Conservation (phyloP, 768 basidiomycete genomes). For the Russula sp. region DNA sequence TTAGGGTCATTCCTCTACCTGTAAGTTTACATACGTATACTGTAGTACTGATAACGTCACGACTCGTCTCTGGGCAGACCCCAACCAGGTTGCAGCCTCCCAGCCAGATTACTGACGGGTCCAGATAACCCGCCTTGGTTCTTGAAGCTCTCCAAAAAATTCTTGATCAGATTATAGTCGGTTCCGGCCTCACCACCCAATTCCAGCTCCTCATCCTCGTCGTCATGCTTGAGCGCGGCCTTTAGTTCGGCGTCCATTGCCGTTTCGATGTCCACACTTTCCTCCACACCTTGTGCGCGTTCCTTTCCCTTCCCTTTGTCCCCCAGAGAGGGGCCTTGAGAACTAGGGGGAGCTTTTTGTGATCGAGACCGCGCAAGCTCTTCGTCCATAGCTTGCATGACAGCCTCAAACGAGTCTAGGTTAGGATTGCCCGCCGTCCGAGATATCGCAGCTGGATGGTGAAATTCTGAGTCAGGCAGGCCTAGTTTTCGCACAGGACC, state of each 20-base stretch:
- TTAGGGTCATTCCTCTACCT: constrained; percentile 1
- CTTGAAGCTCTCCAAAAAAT: constrained; percentile 95
- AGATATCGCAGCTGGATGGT: constrained; percentile 25
- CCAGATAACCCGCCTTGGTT: constrained; percentile 86
- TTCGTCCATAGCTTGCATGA: constrained; percentile 93
- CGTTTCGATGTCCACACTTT: constrained; percentile 66
- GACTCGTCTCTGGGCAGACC: constrained; percentile 61
- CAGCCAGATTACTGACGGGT: constrained; percentile 85
- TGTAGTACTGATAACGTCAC: not conserved
- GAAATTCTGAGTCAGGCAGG: constrained; percentile 3
- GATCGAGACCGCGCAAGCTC: constrained; percentile 55
- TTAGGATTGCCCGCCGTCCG: constrained; percentile 53
- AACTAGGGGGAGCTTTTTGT: constrained; percentile 14
- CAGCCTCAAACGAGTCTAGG: constrained; percentile 88
- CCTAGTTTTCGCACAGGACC: not conserved
- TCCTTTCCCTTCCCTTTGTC: constrained; percentile 44
- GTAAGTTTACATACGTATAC: too few relatives aligned
- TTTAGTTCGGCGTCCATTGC: constrained; percentile 88
- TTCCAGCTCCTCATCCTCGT: constrained; percentile 52
- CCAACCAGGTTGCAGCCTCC: constrained; percentile 74
- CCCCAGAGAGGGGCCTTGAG: constrained; percentile 10
- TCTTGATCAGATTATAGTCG: constrained; percentile 93
- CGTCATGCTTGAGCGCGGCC: constrained; percentile 50
- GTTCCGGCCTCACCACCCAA: constrained; percentile 42
- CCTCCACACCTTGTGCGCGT: constrained; percentile 36